Percentiles rank a stretch among this genome's conserved stretches.
These are phyloP conservation scores for Chrysoporthe deuterocubensis DNA, from an alignment of 2,329 filamentous ascomycete species.

Conservation along the genomic window DNA sequence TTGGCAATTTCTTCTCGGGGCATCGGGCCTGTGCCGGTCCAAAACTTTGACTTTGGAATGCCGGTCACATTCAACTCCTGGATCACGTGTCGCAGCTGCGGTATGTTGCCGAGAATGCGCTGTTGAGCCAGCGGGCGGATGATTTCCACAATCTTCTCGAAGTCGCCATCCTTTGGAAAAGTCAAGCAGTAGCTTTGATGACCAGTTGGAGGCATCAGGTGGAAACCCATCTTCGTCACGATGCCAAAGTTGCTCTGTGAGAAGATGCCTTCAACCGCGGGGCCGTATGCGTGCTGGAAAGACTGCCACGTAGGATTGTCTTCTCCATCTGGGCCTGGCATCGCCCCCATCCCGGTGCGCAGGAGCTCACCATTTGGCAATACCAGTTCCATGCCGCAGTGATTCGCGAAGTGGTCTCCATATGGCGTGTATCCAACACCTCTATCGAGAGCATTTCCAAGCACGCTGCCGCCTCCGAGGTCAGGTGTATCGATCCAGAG, in stretches of 20 bases:
- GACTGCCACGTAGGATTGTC: slow-evolving; percentile 46
- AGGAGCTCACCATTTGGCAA: slow-evolving; percentile 50
- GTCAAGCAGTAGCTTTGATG: slow-evolving; percentile 47
- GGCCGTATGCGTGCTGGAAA: slow-evolving; percentile 46
- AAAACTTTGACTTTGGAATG: slow-evolving; percentile 39
- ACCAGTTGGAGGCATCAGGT: slow-evolving; percentile 41
- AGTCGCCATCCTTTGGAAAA: slow-evolving; percentile 42
- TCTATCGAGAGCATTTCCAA: slow-evolving; percentile 51
- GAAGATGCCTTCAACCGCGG: slow-evolving; percentile 51
- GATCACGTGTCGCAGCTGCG: slow-evolving; percentile 48
- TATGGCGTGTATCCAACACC: slow-evolving; percentile 52
- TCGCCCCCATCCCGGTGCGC: slow-evolving; percentile 52
- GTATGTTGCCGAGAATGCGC: slow-evolving; percentile 53
- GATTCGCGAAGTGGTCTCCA: slow-evolving; percentile 46
- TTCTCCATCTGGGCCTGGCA: slow-evolving; percentile 43
- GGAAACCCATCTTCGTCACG: slow-evolving; percentile 58
- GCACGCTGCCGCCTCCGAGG: slow-evolving; percentile 46
- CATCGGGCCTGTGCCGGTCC: slow-evolving; percentile 35
- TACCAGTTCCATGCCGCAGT: slow-evolving; percentile 49
- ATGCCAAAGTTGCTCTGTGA: slow-evolving; percentile 57
- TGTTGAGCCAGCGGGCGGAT: slow-evolving; percentile 42
- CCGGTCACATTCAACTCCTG: slow-evolving; percentile 50
- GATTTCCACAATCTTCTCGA: slow-evolving; percentile 41
- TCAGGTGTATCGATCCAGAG: slow-evolving; percentile 50
- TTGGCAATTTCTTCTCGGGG: slow-evolving; percentile 37